Evolutionary conservation across 2,329 filamentous ascomycete species (phyloP), one percentile per base, ranked within the genome.

Genomic region (Nothopassalora personata): DNA sequence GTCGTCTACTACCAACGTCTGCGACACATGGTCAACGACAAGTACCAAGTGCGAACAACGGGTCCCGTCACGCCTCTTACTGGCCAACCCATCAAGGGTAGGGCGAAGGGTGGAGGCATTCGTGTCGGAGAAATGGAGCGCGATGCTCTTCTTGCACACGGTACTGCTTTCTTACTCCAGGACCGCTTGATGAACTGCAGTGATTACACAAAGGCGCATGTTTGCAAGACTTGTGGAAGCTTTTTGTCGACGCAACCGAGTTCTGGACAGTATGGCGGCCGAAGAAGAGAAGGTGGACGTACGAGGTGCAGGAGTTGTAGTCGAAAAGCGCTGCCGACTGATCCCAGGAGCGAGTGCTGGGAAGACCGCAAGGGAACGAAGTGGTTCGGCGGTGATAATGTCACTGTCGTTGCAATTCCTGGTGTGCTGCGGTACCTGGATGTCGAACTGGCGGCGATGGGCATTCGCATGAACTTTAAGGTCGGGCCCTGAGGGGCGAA

Each of bases 21-120:
- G 61, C 84, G 94, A 74, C 94, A 99, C 86, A 99, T 99, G 94
- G 94, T 99, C 58, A 97, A 97, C 83, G 94, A 99, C 77, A 99
- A 99, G 77, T 99, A 90, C 81, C 94, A 99, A 76, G 94, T 97
- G 57, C 87, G 94, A 75, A 97, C 94, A 2, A 97, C 94, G 0
- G 94, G 94, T 57, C 92, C 92, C 0, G 88, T 97, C 47, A 94
- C 94, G 57, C 85, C 88, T 27, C 85, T 94, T 15, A 97, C 93
- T 0, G 92, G 93, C 33, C 94, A 99, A 74, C 94, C 94, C 45
- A 94, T 99, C 81, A 97, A 97, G 80, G 94, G 94, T 64, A 83
- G 94, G 74, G 94, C 95, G 74, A 90, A 93, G 76, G 94, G 93
- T 72, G 94, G 94, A 78, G 94, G 94, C 86, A 97, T 99, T 73